These are phyloP conservation scores for Hypoxylon sp. DNA, from an alignment of 2,329 filamentous ascomycete genomes.

Conservation along the genomic window DNA sequence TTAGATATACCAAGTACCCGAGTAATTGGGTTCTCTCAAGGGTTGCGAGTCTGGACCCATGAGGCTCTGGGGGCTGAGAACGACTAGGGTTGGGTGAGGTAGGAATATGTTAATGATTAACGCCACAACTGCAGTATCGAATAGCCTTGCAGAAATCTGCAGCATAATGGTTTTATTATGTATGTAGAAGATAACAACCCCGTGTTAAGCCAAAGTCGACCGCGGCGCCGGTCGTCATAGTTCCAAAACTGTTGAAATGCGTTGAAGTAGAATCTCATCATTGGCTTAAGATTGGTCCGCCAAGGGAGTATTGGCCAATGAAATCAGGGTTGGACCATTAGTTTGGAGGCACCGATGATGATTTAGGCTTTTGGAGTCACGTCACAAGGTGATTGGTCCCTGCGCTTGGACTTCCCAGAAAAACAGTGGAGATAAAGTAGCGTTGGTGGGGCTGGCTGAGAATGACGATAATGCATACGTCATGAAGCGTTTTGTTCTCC, in stretches of 20 bases:
- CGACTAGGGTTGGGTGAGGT: conserved; percentile 23
- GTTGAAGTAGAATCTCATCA: conserved; percentile 23
- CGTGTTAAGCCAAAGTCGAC: conserved; percentile 18
- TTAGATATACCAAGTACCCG: not conserved
- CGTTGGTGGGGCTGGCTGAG: conserved; percentile 34
- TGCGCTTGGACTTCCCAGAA: conserved; percentile 35
- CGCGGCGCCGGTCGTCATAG: conserved; percentile 27
- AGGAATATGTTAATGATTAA: conserved; percentile 20
- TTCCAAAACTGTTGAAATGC: conserved; percentile 10
- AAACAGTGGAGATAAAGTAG: conserved; percentile 33
- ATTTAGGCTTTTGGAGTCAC: conserved; percentile 36
- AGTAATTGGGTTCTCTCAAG: not conserved
- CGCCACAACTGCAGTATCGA: conserved; percentile 19
- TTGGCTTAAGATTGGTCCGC: conserved; percentile 32
- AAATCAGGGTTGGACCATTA: conserved; percentile 4
- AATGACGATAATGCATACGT: conserved; percentile 47
- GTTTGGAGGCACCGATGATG: conserved; percentile 31
- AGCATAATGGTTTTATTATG: conserved; percentile 11
- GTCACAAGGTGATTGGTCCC: conserved; percentile 37
- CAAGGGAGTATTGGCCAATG: conserved; percentile 27
- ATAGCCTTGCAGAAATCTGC: conserved; percentile 35
- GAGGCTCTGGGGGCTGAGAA: conserved; percentile 34
- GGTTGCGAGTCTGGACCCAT: conserved; percentile 12
- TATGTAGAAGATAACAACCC: not conserved
- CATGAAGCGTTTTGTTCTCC: conserved; percentile 39